Percentiles rank a stretch among this genome's conserved stretches.
Evolutionary conservation across 768 basidiomycete species (phyloP).

Genomic region (Tephrocybe sp.): DNA sequence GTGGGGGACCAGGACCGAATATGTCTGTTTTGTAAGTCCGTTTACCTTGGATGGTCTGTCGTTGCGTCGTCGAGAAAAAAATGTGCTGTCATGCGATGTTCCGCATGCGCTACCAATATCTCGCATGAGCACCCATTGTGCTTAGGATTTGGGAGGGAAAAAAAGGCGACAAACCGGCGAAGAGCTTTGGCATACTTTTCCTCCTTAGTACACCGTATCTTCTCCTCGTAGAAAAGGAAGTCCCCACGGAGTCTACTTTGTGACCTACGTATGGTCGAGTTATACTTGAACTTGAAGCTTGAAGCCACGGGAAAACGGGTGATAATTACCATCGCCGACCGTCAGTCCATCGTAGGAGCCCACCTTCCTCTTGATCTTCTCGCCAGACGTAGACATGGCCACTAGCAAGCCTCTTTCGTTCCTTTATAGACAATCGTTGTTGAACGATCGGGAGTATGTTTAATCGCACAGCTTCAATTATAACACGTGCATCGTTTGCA

Average conservation of each 20-base stretch:
- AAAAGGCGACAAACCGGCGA: conserved; percentile 49
- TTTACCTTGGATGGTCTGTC: conserved; percentile 76
- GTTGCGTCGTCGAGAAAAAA: conserved; percentile 63
- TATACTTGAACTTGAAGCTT: neutral
- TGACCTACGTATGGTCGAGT: too few relatives aligned
- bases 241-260: conserved; percentile 83
- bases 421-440: conserved; percentile 61
- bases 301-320: too few relatives aligned
- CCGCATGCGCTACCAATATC: conserved; percentile 50
- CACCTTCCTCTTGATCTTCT: conserved; percentile 73
- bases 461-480: conserved; percentile 74
- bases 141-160: conserved; percentile 5
- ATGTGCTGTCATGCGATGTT: conserved; percentile 59
- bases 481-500: conserved; percentile 72
- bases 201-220: conserved; percentile 76
- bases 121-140: too few relatives aligned
- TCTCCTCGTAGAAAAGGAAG: conserved; percentile 82
- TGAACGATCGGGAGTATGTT: conserved; percentile 69
- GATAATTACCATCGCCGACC: conserved; percentile 70
- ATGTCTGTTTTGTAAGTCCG: conserved; percentile 85
- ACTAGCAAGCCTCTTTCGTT: conserved; percentile 65
- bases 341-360: conserved; percentile 78
- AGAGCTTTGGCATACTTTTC: conserved; percentile 78
- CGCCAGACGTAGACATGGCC: conserved; percentile 87
- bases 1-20: conserved; percentile 70